Base-by-base conservation (phyloP, 148 eudicot species). In the Limonium bicolor region DNA sequence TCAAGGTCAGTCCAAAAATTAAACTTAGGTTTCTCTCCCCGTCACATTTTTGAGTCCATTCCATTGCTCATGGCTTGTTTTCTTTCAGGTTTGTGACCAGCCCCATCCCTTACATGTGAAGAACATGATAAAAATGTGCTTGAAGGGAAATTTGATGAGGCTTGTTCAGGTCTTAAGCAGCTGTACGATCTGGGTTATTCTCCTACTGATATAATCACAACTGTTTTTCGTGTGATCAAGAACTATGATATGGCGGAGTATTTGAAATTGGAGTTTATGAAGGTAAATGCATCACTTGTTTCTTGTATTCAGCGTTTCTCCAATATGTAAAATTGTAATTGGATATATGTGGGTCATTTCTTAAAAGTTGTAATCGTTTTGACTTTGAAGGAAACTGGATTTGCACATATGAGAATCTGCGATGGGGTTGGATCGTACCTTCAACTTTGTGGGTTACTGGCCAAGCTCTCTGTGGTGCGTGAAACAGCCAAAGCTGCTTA, bases 381-480 rank as follows among this genome's bases (percentile, higher is more conserved):
- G 21, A 29, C 51, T 28, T 22, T 61, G 45, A 73, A 88, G 96
- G 96, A 88, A 75, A 88, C 94, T 53, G 96, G 96, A 48, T 88
- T 88, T 66, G 94, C 96, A 19, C 96, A 88, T 63, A 88, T 88
- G 96, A 77, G 96, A 61, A 88, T 88, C 53, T 77, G 83, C 35
- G 94, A 88, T 55, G 96, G 96, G 32, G 96, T 88, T 37, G 96
- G 96, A 54, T 79, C 96, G 34, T 88, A 83, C 71, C 96, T 88
- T 52, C 97, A 88, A 60, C 62, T 88, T 15, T 88, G 86, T 35
- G 97, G 97, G 29, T 72, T 88, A 55, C 60, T 88, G 37, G 90
- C 97, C 8, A 88, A 88, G 71, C 73, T 88, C 50, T 76, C 78
- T 20, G 29, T 77, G 22, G 97, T 71, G 34, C 69, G 81, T 18